Evolutionary conservation across 2,329 filamentous ascomycete species (phyloP).

Genomic region (Thielaviopsis cerberus): DNA sequence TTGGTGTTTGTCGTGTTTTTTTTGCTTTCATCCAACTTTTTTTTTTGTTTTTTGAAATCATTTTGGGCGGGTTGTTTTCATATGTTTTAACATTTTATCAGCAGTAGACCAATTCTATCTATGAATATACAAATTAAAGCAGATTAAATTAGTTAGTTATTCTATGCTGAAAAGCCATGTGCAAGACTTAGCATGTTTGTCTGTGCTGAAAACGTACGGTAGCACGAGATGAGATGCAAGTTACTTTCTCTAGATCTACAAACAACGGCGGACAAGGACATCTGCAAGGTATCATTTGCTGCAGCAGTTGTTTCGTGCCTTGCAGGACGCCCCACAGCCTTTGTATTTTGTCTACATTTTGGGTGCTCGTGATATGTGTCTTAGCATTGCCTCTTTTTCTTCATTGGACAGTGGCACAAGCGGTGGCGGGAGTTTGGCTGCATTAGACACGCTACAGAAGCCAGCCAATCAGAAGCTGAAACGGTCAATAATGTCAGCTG

Average conservation of each 20-base stretch:
- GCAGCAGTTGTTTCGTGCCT: neutral
- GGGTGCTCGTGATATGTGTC: too few relatives aligned
- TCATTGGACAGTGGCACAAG: neutral
- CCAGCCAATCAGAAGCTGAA: neutral
- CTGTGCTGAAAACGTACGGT: neutral
- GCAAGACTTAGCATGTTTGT: too few relatives aligned
- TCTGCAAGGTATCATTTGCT: neutral
- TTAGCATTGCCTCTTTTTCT: neutral
- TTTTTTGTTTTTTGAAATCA: neutral
- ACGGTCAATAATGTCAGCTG: neutral
- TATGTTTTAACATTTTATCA: neutral
- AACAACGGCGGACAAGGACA: too few relatives aligned
- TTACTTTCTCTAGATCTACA: neutral
- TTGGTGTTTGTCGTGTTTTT: neutral
- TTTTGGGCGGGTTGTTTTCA: neutral
- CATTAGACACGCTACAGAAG: neutral
- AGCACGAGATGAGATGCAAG: neutral
- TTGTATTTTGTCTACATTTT: neutral
- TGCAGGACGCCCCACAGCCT: neutral
- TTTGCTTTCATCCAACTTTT: neutral
- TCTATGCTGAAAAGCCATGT: too few relatives aligned
- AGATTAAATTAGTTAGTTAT: neutral
- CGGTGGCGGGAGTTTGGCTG: neutral
- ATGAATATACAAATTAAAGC: neutral
- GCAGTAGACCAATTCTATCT: neutral